Base-by-base conservation (phyloP, 208 protist species). In the Acanthamoeba lenticulata region DNA sequence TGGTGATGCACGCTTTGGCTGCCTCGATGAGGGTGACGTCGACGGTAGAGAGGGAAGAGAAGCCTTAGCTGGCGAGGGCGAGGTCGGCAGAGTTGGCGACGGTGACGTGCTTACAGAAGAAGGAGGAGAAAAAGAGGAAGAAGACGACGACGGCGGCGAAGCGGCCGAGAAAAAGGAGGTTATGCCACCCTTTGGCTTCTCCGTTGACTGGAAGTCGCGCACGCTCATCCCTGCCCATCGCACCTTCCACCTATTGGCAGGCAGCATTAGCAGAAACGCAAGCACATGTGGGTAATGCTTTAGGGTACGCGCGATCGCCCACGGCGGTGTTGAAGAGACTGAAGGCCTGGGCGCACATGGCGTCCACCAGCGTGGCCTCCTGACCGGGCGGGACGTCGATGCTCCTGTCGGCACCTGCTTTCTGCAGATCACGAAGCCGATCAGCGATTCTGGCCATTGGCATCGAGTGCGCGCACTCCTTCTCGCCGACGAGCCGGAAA, bases 231-330 rank as follows among this genome's bases (percentile, higher is more conserved):
- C 74, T 15, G 42, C 74, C 74, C 74, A 83, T 9, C 74, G 74
- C 24, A 83, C 74, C 42, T 83, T 83, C 74, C 74, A 83, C 34
- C 74, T 83, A 21, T 27, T 11, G 15, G n/a, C 62, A 21, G 29
- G 15, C 62, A 38, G 29, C 60, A 69, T 27, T 69, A 9, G 24
- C 67, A 38, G 13, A 44, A 40, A n/a, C n/a, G n/a, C n/a, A n/a
- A n/a, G n/a, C n/a, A n/a, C n/a, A n/a, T n/a, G n/a, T n/a, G n/a
- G n/a, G n/a, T n/a, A n/a, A n/a, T n/a, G n/a, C n/a, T n/a, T n/a
- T n/a, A n/a, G n/a, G n/a, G n/a, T 83, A 83, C 74, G 74, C 74
- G 17, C 74, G 74, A 40, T 83, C 74, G 17, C 74, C 74, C n/a
- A 83, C 74, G 42, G 74, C 32, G 24, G 74, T 32, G 42, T 83